A percentile compares a stretch with the other conserved stretches of the same genome.
These are phyloP conservation scores for Pochonia chlamydosporia DNA, from an alignment of 2,329 filamentous ascomycete species.

Conservation along the genomic window DNA sequence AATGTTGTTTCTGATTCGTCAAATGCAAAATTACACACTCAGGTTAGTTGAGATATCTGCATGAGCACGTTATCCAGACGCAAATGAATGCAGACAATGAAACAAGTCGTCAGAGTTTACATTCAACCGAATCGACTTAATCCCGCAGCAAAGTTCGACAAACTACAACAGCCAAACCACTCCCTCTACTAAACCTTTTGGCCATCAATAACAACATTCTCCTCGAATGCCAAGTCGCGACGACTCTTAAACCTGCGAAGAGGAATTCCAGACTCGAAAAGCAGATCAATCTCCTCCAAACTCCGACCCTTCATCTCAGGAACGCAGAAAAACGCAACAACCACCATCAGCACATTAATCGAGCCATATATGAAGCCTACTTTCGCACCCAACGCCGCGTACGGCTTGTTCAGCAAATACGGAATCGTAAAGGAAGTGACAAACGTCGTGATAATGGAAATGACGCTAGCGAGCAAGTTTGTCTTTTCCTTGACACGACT, in stretches of 20 bases:
- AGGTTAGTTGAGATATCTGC: no score
- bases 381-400: constrained; percentile 27
- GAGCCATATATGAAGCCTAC: constrained; percentile 34
- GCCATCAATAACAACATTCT: no score
- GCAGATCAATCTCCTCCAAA: constrained; percentile 17
- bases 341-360: constrained; percentile 29
- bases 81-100: no score
- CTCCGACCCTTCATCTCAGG: constrained; percentile 36
- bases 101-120: no score
- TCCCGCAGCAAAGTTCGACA: no score
- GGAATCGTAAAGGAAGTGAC: constrained; percentile 29
- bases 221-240: no score
- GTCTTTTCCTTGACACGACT: constrained; percentile 24
- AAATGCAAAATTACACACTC: no score
- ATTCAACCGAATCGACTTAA: no score
- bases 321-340: constrained; percentile 36
- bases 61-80: no score
- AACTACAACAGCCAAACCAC: no score
- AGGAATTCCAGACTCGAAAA: constrained; percentile 14
- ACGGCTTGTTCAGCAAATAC: constrained; percentile 28
- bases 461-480: constrained; percentile 20
- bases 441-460: constrained; percentile 24
- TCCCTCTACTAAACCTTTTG: no score
- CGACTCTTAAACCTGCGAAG: constrained; percentile 13
- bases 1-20: no score